phyloP scores from a whole-genome alignment of 129 eudicot species.

The Solidago caesia region DNA sequence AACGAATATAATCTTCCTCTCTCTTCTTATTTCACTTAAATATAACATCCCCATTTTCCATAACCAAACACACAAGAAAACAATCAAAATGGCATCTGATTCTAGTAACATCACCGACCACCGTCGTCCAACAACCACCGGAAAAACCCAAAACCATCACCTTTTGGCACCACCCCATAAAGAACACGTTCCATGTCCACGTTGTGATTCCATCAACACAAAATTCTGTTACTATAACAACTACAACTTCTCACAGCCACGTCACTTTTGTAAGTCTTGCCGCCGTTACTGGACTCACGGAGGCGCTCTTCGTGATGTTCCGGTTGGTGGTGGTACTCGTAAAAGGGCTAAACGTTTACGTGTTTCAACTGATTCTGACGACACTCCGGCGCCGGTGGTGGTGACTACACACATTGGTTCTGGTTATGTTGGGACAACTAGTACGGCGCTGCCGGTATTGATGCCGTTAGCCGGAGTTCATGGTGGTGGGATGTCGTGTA shows the following conservation, averaged over 20 bases:
- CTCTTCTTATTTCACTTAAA: not conserved
- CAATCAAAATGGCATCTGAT: slow-evolving; percentile 1
- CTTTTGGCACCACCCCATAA: slow-evolving; percentile 22
- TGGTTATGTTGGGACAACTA: too few relatives aligned
- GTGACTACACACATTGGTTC: slow-evolving; percentile 31
- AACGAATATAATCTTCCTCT: slow-evolving; percentile 20
- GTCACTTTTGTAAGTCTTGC: slow-evolving; percentile 50
- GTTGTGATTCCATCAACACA: slow-evolving; percentile 43
- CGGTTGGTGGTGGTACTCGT: slow-evolving; percentile 38
- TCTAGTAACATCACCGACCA: not conserved
- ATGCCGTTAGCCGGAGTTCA: slow-evolving; percentile 24
- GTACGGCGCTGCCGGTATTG: slow-evolving; percentile 13
- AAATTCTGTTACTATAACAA: slow-evolving; percentile 56
- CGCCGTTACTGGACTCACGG: slow-evolving; percentile 58
- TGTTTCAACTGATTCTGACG: not conserved
- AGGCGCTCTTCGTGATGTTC: slow-evolving; percentile 48
- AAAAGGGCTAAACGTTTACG: slow-evolving; percentile 28
- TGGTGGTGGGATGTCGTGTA: slow-evolving; percentile 2
- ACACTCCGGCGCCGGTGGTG: not conserved
- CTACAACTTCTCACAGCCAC: slow-evolving; percentile 51
- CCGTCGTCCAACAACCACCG: slow-evolving; percentile 9
- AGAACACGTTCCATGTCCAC: slow-evolving; percentile 43
- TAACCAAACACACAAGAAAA: not conserved
- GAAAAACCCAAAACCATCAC: slow-evolving; percentile 19
- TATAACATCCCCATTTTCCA: not conserved